Percentiles rank a stretch among this genome's conserved stretches.
Evolutionary conservation across 805 yeast genomes (phyloP).

Genomic region (Cyberlindnera mycetangii): DNA sequence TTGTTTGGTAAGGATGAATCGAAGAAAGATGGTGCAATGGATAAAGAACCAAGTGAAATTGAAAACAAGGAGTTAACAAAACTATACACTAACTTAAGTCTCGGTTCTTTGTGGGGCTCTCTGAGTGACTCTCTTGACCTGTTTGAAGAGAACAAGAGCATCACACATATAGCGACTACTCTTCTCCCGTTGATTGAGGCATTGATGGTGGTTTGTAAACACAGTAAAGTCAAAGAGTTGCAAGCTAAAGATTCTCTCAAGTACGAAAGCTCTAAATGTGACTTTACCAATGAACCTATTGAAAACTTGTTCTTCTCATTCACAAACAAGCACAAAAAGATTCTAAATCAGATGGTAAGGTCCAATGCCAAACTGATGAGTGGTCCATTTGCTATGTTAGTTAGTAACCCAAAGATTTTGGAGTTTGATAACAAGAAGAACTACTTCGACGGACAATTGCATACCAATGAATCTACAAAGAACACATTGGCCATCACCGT

Average conservation of each 20-base stretch:
- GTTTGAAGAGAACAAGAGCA: slow-evolving; percentile 54
- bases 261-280: slow-evolving; percentile 61
- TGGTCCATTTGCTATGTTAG: slow-evolving; percentile 90
- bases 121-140: slow-evolving; percentile 67
- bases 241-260: slow-evolving; percentile 53
- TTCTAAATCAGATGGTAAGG: slow-evolving; percentile 87
- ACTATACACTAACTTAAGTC: slow-evolving; percentile 62
- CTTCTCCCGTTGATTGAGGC: slow-evolving; percentile 86
- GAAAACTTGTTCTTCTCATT: slow-evolving; percentile 80
- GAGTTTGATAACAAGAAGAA: slow-evolving; percentile 93
- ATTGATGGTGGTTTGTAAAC: slow-evolving; percentile 94
- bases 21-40: slow-evolving; percentile 24
- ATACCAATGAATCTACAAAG: slow-evolving; percentile 39
- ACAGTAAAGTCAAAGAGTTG: slow-evolving; percentile 59
- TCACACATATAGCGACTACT: slow-evolving; percentile 71
- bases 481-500: slow-evolving; percentile 62
- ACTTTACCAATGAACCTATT: slow-evolving; percentile 70
- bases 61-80: slow-evolving; percentile 45
- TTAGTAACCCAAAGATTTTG: slow-evolving; percentile 80
- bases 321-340: slow-evolving; percentile 83
- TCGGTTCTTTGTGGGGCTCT: slow-evolving; percentile 84
- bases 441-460: slow-evolving; percentile 76
- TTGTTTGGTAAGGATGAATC: slow-evolving; percentile 44
- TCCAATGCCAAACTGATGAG: slow-evolving; percentile 90
- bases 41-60: slow-evolving; percentile 16